Evolutionary conservation across 1,284 basidiomycete genomes (phyloP).

Genomic region (Melampsora americana): DNA sequence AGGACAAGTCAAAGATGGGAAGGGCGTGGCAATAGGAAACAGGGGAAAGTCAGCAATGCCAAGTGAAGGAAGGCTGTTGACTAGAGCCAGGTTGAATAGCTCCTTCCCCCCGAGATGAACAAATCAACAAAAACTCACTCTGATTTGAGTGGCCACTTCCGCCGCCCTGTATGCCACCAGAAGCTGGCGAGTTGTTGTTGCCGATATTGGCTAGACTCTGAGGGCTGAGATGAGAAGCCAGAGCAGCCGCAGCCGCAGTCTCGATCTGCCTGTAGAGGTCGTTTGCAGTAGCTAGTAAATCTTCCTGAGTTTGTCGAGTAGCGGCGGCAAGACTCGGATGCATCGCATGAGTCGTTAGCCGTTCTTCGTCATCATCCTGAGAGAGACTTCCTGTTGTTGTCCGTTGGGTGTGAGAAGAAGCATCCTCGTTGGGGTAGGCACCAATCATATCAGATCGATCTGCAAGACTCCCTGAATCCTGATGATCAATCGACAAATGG

Average conservation of each 20-base stretch:
- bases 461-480: conserved; percentile 11
- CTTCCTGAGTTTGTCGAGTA: conserved; percentile 56
- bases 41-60: neutral
- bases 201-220: conserved; percentile 25
- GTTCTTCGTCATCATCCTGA: conserved; percentile 29
- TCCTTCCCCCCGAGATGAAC: neutral
- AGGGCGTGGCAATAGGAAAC: neutral
- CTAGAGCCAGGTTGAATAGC: no score
- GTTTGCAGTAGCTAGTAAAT: conserved; percentile 61
- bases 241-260: conserved; percentile 55
- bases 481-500: conserved; percentile 8
- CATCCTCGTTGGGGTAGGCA: conserved; percentile 34
- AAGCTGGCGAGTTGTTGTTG: neutral
- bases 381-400: conserved; percentile 28
- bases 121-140: neutral
- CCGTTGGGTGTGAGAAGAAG: conserved; percentile 27
- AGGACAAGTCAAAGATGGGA: neutral
- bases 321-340: conserved; percentile 40
- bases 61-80: neutral
- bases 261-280: conserved; percentile 63
- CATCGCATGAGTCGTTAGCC: conserved; percentile 41
- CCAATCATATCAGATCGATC: conserved; percentile 43
- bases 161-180: neutral
- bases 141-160: neutral
- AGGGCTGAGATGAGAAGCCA: conserved; percentile 31